Base-by-base conservation (phyloP, 1,139 yeast genomes). In the Scheffersomyces titani region DNA sequence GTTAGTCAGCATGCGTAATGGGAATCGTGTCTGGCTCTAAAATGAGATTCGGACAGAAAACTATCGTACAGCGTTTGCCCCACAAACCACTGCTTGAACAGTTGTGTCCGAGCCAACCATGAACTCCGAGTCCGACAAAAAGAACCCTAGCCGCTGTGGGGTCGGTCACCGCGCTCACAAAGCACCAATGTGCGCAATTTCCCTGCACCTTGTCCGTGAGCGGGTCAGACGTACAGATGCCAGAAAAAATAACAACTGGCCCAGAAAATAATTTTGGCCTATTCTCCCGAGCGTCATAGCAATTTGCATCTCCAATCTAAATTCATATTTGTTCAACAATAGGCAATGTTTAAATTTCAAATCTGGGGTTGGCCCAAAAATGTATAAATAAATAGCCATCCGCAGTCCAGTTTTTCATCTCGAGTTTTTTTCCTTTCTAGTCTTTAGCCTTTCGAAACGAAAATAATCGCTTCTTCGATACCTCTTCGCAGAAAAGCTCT, bases 91-190 rank as follows among this genome's bases (percentile, higher is more conserved):
- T 7, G n/a, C n/a, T n/a, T n/a, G n/a, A n/a, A n/a, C n/a, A 11
- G 2, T 9, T 9, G 16, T 30, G 40, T 30, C 40, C 16, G 40
- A 30, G 13, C 40, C 6, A 30, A 30, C 9, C 40, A 5, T 50
- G 51, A 21, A 50, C 51, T 50, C 51, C 51, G 51, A 50, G n/a
- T 22, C 51, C 51, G 51, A 50, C 49, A 46, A 20, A 45, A 45
- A 45, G 47, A 46, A 46, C 20, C 19, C 16, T 30, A 30, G 16
- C 40, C 13, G 40, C 22, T 46, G 49, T 46, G 49, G 49, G 46
- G 44, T 40, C 19, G 19, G 40, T 4, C 40, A 30, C 40, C 13
- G n/a, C n/a, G n/a, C n/a, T 30, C 40, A 30, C 40, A 9, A 11
- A 30, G 40, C 13, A 30, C 16, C 40, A 30, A 30, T 30, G 40